A percentile compares a stretch with the other conserved stretches of the same genome.
Evolutionary conservation across 2,329 filamentous ascomycete genomes (phyloP).

Genomic region (Cladobotryum protrusum): DNA sequence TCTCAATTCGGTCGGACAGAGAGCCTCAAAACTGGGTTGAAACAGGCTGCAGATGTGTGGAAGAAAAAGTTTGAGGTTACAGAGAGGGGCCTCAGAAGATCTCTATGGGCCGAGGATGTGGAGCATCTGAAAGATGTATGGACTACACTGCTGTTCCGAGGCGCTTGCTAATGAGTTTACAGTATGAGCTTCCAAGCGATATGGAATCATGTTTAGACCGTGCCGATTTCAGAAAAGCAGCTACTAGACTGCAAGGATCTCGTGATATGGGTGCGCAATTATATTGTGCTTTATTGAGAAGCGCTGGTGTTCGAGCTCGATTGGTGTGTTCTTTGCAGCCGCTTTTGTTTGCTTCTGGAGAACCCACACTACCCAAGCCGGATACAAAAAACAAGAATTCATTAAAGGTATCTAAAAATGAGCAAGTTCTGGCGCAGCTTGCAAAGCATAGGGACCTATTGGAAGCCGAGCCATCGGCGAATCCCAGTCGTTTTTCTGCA

Average conservation of each 20-base stretch:
- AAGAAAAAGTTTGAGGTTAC: conserved; percentile 63
- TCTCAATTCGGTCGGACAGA: conserved; percentile 71
- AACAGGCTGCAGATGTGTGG: conserved; percentile 62
- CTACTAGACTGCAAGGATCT: conserved; percentile 67
- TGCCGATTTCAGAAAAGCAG: conserved; percentile 66
- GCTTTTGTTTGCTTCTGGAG: conserved; percentile 58
- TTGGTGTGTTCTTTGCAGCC: conserved; percentile 88
- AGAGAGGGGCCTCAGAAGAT: conserved; percentile 60
- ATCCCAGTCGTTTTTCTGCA: conserved; percentile 30
- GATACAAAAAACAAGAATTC: conserved; percentile 22
- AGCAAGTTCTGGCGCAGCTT: conserved; percentile 21
- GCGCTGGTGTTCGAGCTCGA: conserved; percentile 73
- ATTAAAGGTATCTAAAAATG: conserved; percentile 26
- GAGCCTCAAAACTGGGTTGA: conserved; percentile 73
- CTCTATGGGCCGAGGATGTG: conserved; percentile 68
- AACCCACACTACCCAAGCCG: conserved; percentile 41
- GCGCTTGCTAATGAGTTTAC: conserved; percentile 16
- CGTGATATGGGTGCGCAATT: conserved; percentile 85
- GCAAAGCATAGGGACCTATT: conserved; percentile 30
- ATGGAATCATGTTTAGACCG: conserved; percentile 63
- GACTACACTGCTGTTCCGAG: conserved; percentile 1
- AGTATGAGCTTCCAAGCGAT: conserved; percentile 55
- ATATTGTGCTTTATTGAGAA: conserved; percentile 79
- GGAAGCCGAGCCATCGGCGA: conserved; percentile 22
- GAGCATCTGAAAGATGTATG: conserved; percentile 54